Percentiles rank a stretch among this genome's conserved stretches.
phyloP scores from a whole-genome alignment of 2,329 filamentous ascomycete species.

The Cladophialophora immunda region DNA sequence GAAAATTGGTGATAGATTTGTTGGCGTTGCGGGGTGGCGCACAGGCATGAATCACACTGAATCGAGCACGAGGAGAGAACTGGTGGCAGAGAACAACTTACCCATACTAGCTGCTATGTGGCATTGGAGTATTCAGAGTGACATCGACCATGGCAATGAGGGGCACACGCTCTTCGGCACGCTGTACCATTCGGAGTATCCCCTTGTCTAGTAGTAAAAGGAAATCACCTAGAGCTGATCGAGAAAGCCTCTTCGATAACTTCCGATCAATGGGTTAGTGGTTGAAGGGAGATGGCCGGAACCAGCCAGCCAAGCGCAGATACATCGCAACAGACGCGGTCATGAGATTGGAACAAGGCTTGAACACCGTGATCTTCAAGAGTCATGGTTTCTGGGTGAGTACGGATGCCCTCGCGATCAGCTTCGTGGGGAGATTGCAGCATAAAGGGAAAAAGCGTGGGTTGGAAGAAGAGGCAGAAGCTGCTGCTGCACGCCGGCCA shows the following conservation, averaged over 20 bases:
- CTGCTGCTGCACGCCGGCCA: neutral
- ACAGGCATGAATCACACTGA: slow-evolving; percentile 1
- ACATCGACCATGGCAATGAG: neutral
- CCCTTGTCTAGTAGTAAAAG: neutral
- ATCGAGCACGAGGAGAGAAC: slow-evolving; percentile 1
- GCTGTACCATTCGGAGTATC: neutral
- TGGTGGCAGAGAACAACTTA: neutral
- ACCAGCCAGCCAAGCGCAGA: neutral
- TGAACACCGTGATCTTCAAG: neutral
- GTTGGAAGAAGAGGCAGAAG: neutral
- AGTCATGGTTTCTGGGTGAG: neutral
- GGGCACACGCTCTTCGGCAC: neutral
- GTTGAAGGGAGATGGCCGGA: neutral
- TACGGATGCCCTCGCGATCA: neutral
- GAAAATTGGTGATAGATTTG: slow-evolving; percentile 20
- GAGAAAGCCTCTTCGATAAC: neutral
- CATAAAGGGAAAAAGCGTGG: neutral
- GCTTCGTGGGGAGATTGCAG: neutral
- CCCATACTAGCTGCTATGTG: neutral
- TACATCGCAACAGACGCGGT: neutral
- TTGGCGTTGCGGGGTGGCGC: slow-evolving; percentile 15
- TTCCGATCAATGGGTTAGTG: neutral
- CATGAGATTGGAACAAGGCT: neutral
- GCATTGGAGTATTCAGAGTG: slow-evolving; percentile 4
- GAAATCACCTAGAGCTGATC: neutral